Conservation (phyloP, 2,329 filamentous ascomycete genomes). For the Fusarium phyllophilum region DNA sequence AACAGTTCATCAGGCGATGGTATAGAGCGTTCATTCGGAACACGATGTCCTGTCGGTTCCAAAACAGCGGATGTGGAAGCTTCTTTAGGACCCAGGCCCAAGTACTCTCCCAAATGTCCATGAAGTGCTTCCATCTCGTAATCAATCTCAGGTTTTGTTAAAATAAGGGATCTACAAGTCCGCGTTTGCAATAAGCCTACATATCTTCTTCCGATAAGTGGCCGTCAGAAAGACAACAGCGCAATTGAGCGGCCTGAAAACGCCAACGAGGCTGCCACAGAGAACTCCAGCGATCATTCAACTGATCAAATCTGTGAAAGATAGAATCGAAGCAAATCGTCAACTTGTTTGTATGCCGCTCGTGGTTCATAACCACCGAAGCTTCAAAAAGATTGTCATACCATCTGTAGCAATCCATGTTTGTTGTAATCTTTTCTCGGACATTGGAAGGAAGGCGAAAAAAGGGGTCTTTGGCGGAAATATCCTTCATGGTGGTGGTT, state of each 20-base stretch:
- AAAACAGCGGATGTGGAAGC: background rate
- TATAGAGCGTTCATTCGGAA: background rate
- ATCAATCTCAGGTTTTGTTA: background rate
- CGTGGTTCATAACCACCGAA: background rate
- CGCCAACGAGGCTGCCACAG: background rate
- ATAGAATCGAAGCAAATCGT: background rate
- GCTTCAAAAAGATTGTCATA: background rate
- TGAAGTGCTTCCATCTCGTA: background rate
- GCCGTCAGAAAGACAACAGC: background rate
- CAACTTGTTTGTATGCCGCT: background rate
- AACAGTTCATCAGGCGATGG: background rate
- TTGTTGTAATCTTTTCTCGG: background rate
- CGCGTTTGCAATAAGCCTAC: no score
- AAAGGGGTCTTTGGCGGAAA: background rate
- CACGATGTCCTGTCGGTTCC: fast-evolving
- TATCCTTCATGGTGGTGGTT: background rate
- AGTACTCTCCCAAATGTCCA: background rate
- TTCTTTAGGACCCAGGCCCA: background rate
- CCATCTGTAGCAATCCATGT: fast-evolving
- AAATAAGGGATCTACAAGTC: background rate
- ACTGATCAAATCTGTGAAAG: background rate
- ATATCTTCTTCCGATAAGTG: background rate
- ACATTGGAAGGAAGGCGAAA: background rate
- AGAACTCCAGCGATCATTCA: no score
- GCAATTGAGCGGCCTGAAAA: background rate